Conservation (phyloP, 805 yeast species). For the Debaryomyces prosopidis region DNA sequence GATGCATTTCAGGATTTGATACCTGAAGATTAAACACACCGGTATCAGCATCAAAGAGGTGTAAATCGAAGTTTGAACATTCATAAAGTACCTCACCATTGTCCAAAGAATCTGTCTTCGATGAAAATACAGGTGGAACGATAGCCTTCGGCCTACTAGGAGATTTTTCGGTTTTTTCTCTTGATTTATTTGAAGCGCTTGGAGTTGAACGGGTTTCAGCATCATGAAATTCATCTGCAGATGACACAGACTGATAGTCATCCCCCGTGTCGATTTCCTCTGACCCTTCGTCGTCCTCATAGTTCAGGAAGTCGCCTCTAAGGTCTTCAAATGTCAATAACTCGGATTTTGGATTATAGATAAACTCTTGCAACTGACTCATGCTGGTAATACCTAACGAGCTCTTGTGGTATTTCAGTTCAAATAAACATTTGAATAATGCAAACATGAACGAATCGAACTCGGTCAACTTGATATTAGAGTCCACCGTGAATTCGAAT, state of each 20-base stretch:
- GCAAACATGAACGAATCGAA: conserved; percentile 62
- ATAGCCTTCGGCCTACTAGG: no score
- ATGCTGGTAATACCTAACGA: conserved; percentile 43
- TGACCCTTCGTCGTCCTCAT: conserved; percentile 9
- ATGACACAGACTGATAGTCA: conserved; percentile 12
- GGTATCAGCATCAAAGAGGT: conserved; percentile 54
- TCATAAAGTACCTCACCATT: conserved; percentile 18
- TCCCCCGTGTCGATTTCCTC: conserved; percentile 10
- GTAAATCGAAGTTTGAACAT: conserved; percentile 42
- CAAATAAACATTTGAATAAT: conserved; percentile 71
- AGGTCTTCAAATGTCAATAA: conserved; percentile 22
- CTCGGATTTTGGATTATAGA: conserved; percentile 29
- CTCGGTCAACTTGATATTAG: conserved; percentile 52
- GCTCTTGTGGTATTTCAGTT: conserved; percentile 64
- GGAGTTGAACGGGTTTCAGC: conserved; percentile 6
- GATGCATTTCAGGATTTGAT: conserved; percentile 25
- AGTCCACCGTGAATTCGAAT: conserved; percentile 77
- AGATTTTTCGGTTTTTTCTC: neutral
- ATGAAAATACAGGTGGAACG: neutral
- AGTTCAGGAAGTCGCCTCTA: conserved; percentile 14
- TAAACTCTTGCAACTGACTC: conserved; percentile 59
- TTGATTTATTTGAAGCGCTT: neutral
- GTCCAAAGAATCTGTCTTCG: neutral
- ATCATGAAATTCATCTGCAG: conserved; percentile 14
- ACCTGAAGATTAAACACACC: conserved; percentile 49